phyloP scores from a whole-genome alignment of 148 eudicot species.

The Fagopyrum tataricum region DNA sequence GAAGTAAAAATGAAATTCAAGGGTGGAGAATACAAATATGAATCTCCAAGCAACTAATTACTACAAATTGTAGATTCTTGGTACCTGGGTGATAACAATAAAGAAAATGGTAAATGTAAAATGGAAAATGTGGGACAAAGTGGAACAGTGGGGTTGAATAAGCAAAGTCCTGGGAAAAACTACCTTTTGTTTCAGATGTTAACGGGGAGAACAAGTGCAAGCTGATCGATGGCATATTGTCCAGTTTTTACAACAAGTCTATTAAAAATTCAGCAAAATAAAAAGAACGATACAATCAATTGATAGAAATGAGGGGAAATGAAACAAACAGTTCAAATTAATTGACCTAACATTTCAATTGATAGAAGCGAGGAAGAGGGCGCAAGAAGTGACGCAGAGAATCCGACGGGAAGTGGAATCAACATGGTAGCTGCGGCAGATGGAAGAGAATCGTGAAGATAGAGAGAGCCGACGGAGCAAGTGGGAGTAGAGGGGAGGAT shows the following conservation, averaged over 20 bases:
- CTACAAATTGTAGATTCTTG: constrained; percentile 59
- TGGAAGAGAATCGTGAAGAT: too few relatives aligned
- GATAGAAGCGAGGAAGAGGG: too few relatives aligned
- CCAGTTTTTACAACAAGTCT: constrained; percentile 56
- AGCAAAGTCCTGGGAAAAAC: constrained; percentile 28
- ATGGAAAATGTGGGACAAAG: constrained; percentile 20
- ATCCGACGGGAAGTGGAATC: too few relatives aligned
- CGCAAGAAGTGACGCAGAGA: too few relatives aligned
- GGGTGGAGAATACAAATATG: constrained; percentile 25
- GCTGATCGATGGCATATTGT: constrained; percentile 54
- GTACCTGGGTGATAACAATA: constrained; percentile 33
- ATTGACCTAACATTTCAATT: too few relatives aligned
- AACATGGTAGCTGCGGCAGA: too few relatives aligned
- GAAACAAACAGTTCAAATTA: too few relatives aligned
- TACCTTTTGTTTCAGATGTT: constrained; percentile 50
- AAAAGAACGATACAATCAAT: too few relatives aligned
- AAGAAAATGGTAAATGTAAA: constrained; percentile 15
- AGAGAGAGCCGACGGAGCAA: too few relatives aligned
- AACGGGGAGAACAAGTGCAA: constrained; percentile 29
- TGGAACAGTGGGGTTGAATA: constrained; percentile 16
- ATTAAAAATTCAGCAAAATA: too few relatives aligned
- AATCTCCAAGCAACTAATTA: constrained; percentile 48
- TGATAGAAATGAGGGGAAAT: too few relatives aligned
- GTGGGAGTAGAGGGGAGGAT: too few relatives aligned
- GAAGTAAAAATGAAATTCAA: constrained; percentile 14